These are phyloP conservation scores for Neonectria punicea DNA, from an alignment of 2,329 filamentous ascomycete genomes.

Conservation along the genomic window DNA sequence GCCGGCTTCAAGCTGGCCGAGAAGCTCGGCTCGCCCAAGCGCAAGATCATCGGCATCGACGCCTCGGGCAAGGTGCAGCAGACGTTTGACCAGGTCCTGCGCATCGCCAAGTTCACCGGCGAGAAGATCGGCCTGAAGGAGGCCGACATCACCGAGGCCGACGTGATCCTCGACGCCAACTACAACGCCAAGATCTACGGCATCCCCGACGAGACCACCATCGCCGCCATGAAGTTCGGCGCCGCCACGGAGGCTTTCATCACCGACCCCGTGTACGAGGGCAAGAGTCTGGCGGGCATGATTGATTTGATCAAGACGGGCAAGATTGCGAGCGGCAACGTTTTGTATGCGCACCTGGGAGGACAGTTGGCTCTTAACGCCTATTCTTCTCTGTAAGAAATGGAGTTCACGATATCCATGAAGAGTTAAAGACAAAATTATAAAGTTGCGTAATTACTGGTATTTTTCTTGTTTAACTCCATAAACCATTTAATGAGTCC, in stretches of 20 bases:
- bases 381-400: conserved; percentile 57
- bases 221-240: conserved; percentile 75
- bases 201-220: conserved; percentile 71
- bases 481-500: conserved; percentile 34
- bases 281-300: conserved; percentile 79
- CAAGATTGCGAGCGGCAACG: conserved; percentile 71
- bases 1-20: conserved; percentile 76
- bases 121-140: conserved; percentile 69
- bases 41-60: conserved; percentile 74
- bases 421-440: conserved; percentile 18
- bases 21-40: conserved; percentile 54
- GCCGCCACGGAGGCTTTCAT: conserved; percentile 77
- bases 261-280: conserved; percentile 81
- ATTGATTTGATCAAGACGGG: conserved; percentile 73
- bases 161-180: conserved; percentile 68
- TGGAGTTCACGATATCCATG: conserved; percentile 11
- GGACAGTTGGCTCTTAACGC: conserved; percentile 77
- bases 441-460: background rate
- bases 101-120: conserved; percentile 73
- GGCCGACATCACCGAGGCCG: conserved; percentile 68
- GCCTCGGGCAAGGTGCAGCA: conserved; percentile 56
- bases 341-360: conserved; percentile 77
- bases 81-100: conserved; percentile 72
- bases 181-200: conserved; percentile 78
- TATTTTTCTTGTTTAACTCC: conserved; percentile 23